A percentile compares a stretch with the other conserved stretches of the same genome.
phyloP scores from a whole-genome alignment of 2,329 filamentous ascomycete genomes.

The Diaporthe sp. region DNA sequence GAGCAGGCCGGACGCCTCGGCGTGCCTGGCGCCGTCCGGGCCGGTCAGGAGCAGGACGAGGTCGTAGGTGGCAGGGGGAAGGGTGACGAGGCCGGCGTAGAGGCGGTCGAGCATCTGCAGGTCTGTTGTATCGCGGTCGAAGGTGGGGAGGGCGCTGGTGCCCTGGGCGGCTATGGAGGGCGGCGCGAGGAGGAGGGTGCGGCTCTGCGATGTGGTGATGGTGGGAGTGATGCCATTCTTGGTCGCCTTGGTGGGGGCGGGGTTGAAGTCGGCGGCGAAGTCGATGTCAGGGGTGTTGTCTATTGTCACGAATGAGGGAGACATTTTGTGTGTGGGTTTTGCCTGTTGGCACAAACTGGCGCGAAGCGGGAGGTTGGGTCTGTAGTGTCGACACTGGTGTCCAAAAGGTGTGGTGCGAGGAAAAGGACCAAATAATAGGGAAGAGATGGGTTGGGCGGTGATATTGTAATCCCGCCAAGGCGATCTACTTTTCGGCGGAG shows the following conservation, averaged over 20 bases:
- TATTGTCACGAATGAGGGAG: conserved; percentile 64
- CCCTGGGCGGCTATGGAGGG: conserved; percentile 90
- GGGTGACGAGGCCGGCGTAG: conserved; percentile 80
- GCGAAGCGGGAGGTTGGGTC: background rate
- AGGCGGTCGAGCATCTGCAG: conserved; percentile 98
- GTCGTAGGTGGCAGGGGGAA: conserved; percentile 84
- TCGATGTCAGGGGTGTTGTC: conserved; percentile 67
- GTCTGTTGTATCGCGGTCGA: conserved; percentile 83
- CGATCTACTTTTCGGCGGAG: conserved; percentile 19
- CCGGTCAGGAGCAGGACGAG: conserved; percentile 86
- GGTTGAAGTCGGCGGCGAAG: conserved; percentile 42
- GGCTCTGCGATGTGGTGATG: conserved; percentile 50
- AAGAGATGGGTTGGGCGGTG: background rate
- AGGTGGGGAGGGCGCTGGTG: conserved; percentile 74
- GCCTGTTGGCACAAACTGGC: conserved; percentile 13
- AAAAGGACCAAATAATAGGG: background rate
- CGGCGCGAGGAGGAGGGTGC: conserved; percentile 85
- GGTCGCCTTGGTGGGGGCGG: conserved; percentile 39
- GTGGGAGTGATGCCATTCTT: conserved; percentile 36
- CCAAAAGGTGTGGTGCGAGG: background rate
- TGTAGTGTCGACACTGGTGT: background rate
- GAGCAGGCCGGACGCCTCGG: conserved; percentile 74
- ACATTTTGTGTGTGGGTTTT: conserved; percentile 49
- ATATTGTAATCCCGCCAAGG: conserved; percentile 16
- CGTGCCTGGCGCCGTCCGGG: conserved; percentile 71